These are phyloP conservation scores for Verruconis gallopava DNA, from an alignment of 2,329 filamentous ascomycete species.

Conservation along the genomic window DNA sequence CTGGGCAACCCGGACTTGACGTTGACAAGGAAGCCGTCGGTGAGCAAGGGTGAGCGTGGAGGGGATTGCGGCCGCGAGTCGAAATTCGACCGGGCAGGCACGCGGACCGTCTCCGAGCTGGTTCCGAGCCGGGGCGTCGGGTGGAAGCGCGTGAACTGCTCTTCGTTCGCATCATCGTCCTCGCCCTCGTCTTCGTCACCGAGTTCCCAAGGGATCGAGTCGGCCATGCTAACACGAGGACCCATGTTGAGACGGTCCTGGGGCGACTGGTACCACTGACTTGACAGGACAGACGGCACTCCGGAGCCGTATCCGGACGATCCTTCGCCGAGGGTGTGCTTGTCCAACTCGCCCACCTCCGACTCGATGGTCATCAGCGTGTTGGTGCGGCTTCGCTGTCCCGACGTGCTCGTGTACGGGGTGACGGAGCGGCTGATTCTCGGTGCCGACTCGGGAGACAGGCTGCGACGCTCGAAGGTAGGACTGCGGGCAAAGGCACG, in stretches of 20 bases:
- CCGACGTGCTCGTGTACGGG: background rate
- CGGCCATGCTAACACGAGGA: conserved; percentile 21
- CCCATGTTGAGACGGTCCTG: conserved; percentile 26
- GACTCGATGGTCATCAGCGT: conserved; percentile 3
- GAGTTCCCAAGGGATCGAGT: conserved; percentile 22
- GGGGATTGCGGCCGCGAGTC: conserved; percentile 1
- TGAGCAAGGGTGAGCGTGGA: conserved; percentile 8
- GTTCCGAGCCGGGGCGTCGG: too few species aligned
- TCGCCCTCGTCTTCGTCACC: background rate
- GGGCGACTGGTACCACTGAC: conserved; percentile 23
- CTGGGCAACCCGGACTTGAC: conserved; percentile 1
- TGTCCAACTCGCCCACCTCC: background rate
- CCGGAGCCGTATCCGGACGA: conserved; percentile 10
- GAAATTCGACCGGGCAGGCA: background rate
- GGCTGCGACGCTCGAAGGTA: background rate
- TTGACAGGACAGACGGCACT: conserved; percentile 23
- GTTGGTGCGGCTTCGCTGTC: conserved; percentile 5
- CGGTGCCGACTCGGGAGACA: conserved; percentile 3
- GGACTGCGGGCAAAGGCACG: too few species aligned
- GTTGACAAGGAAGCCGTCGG: conserved; percentile 4
- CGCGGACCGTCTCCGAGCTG: too few species aligned
- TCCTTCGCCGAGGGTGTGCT: background rate
- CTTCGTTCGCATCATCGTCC: background rate
- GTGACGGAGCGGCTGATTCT: background rate
- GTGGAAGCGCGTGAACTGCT: too few species aligned